These are phyloP conservation scores for Stephanocyclus meneghinianus DNA, from an alignment of 352 stramenopile genomes.

Conservation along the genomic window DNA sequence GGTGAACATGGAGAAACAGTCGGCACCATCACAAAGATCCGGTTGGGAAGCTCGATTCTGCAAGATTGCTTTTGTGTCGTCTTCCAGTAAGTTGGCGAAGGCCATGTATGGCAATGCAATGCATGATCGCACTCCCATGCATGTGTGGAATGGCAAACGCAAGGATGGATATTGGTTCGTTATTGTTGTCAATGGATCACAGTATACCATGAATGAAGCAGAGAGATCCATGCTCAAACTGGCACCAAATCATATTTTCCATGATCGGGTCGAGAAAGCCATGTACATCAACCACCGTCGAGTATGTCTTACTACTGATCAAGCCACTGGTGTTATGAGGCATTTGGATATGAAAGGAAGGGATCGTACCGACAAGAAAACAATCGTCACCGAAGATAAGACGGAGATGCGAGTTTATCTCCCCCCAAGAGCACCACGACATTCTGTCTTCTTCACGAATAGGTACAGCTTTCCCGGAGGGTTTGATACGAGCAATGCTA, in stretches of 20 bases:
- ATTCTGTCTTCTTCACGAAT: conserved; percentile 53
- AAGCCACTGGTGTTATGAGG: conserved; percentile 43
- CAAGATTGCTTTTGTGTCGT: conserved; percentile 73
- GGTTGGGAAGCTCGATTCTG: conserved; percentile 56
- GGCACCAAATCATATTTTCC: conserved; percentile 56
- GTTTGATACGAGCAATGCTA: conserved; percentile 36
- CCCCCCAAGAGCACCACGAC: conserved; percentile 34
- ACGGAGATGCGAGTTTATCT: conserved; percentile 37
- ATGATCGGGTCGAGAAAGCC: conserved; percentile 50
- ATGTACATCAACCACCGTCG: conserved; percentile 61
- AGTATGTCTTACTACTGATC: conserved; percentile 45
- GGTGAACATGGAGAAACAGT: conserved; percentile 37
- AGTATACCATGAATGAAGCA: conserved; percentile 54
- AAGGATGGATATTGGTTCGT: conserved; percentile 55
- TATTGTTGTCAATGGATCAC: conserved; percentile 42
- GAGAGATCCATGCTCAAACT: conserved; percentile 67
- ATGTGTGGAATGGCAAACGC: conserved; percentile 47
- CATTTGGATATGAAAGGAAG: conserved; percentile 43
- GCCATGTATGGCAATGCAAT: conserved; percentile 21
- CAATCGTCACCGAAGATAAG: conserved; percentile 27
- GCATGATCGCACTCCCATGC: conserved; percentile 8
- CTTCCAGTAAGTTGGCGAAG: conserved; percentile 51
- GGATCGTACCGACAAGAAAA: conserved; percentile 36
- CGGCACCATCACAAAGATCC: conserved; percentile 28
- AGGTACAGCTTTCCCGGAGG: conserved; percentile 25